phyloP scores from a whole-genome alignment of 805 yeast species.

The Saturnispora dispora region DNA sequence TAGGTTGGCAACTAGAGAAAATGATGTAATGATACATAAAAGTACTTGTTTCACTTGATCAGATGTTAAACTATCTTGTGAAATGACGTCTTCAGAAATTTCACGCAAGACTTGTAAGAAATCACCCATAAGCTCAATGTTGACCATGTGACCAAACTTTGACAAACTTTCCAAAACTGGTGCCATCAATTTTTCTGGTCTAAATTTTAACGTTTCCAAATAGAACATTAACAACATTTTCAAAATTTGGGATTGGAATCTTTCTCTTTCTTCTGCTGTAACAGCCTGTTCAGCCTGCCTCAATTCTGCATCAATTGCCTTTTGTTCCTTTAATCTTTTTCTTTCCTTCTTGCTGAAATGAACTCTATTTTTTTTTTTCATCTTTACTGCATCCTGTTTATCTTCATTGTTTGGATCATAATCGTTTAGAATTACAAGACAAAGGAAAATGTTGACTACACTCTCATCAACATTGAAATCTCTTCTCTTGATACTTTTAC shows the following conservation, averaged over 20 bases:
- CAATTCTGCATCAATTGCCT: slow-evolving; percentile 83
- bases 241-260: slow-evolving; percentile 74
- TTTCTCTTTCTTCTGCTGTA: slow-evolving; percentile 79
- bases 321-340: slow-evolving; percentile 79
- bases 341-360: slow-evolving; percentile 86
- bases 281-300: slow-evolving; percentile 79
- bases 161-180: slow-evolving; percentile 88
- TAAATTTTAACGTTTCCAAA: slow-evolving; percentile 61
- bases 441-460: slow-evolving; percentile 62
- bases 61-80: slow-evolving; percentile 34
- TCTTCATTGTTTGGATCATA: slow-evolving; percentile 59
- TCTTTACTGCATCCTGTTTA: slow-evolving; percentile 37
- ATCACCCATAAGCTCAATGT: slow-evolving; percentile 88
- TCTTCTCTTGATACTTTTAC: slow-evolving; percentile 64
- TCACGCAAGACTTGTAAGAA: slow-evolving; percentile 84
- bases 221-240: slow-evolving; percentile 66
- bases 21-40: slow-evolving; percentile 82
- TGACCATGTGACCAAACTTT: slow-evolving; percentile 83
- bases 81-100: slow-evolving; percentile 45
- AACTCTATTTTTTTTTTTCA: slow-evolving; percentile 80
- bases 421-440: slow-evolving; percentile 56
- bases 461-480: slow-evolving; percentile 77
- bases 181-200: slow-evolving; percentile 63
- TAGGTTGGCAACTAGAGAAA: slow-evolving; percentile 73
- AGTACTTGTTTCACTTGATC: slow-evolving; percentile 61